Percentiles rank a stretch among this genome's conserved stretches.
Evolutionary conservation across 345 rosid species (phyloP).

Genomic region (Moricandia arvensis): DNA sequence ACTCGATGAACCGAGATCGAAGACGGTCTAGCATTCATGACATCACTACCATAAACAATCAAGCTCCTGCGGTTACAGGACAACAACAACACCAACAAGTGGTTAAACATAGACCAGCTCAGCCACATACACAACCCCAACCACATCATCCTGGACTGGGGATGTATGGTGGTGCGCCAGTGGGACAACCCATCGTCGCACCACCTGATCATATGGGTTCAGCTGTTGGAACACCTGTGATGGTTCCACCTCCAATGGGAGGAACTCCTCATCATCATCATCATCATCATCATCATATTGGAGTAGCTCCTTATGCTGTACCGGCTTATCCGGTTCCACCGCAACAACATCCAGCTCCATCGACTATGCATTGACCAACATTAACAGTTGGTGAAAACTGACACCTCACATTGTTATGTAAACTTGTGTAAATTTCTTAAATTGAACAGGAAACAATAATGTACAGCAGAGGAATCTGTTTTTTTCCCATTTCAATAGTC

Average conservation of each 20-base stretch:
- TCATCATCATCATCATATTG: slow-evolving; percentile 32
- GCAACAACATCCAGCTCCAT: slow-evolving; percentile 57
- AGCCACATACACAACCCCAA: slow-evolving; percentile 42
- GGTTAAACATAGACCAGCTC: slow-evolving; percentile 32
- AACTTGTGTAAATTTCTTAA: slow-evolving; percentile 29
- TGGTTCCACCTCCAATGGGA: slow-evolving; percentile 68
- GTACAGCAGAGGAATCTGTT: slow-evolving; percentile 17
- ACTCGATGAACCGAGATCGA: slow-evolving; percentile 83
- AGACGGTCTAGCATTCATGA: slow-evolving; percentile 95
- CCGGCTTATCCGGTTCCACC: slow-evolving; percentile 76
- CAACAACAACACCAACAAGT: slow-evolving; percentile 35
- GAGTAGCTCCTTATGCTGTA: slow-evolving; percentile 51
- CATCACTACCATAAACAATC: slow-evolving; percentile 66
- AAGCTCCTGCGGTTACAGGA: slow-evolving; percentile 42
- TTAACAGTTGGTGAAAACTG: slow-evolving; percentile 24
- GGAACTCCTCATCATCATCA: slow-evolving; percentile 43
- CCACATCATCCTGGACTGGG: slow-evolving; percentile 56
- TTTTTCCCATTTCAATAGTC: not conserved
- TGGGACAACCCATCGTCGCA: slow-evolving; percentile 66
- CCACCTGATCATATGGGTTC: slow-evolving; percentile 73
- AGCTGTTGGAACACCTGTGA: slow-evolving; percentile 85
- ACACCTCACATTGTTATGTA: slow-evolving; percentile 20
- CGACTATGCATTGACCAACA: slow-evolving; percentile 52
- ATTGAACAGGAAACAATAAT: slow-evolving; percentile 5
- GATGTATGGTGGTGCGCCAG: slow-evolving; percentile 63